Evolutionary conservation across 805 yeast genomes (phyloP).

Genomic region (Wickerhamomyces hampshirensis): DNA sequence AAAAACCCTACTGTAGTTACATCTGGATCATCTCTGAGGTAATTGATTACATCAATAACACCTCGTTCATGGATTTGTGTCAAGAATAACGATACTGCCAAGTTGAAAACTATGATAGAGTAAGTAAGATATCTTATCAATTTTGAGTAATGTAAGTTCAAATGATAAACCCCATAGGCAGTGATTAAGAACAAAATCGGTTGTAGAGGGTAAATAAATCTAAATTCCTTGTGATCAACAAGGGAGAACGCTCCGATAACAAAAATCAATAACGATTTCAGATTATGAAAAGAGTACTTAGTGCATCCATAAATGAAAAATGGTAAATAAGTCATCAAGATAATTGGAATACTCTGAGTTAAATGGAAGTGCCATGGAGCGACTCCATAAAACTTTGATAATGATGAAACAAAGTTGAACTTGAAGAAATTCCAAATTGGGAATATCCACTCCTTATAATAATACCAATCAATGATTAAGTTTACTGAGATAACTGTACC

Average conservation of each 20-base stretch:
- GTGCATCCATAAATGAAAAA: conserved; percentile 43
- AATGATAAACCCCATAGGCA: conserved; percentile 30
- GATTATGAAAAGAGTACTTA: conserved; percentile 17
- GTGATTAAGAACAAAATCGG: conserved; percentile 61
- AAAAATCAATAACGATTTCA: conserved; percentile 31
- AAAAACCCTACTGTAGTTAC: conserved; percentile 67
- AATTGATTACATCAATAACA: conserved; percentile 61
- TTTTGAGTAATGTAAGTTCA: conserved; percentile 14
- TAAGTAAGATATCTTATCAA: conserved; percentile 15
- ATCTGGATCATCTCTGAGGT: conserved; percentile 37
- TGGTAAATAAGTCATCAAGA: conserved; percentile 65
- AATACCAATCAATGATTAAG: conserved; percentile 47
- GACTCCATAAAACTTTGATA: conserved; percentile 79
- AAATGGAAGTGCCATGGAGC: conserved; percentile 85
- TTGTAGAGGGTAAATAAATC: conserved; percentile 82
- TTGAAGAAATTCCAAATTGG: conserved; percentile 69
- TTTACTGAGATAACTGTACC: conserved; percentile 33
- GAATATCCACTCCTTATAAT: conserved; percentile 50
- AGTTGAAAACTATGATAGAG: conserved; percentile 32
- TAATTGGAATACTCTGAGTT: conserved; percentile 75
- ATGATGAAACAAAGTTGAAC: conserved; percentile 70
- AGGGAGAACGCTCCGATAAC: conserved; percentile 56
- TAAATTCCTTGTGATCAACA: conserved; percentile 82
- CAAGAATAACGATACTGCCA: conserved; percentile 43
- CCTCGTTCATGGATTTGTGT: conserved; percentile 82